Evolutionary conservation across 352 stramenopile species (phyloP), one percentile per base, ranked within the genome.

Genomic region (Phytopythium aichiense): DNA sequence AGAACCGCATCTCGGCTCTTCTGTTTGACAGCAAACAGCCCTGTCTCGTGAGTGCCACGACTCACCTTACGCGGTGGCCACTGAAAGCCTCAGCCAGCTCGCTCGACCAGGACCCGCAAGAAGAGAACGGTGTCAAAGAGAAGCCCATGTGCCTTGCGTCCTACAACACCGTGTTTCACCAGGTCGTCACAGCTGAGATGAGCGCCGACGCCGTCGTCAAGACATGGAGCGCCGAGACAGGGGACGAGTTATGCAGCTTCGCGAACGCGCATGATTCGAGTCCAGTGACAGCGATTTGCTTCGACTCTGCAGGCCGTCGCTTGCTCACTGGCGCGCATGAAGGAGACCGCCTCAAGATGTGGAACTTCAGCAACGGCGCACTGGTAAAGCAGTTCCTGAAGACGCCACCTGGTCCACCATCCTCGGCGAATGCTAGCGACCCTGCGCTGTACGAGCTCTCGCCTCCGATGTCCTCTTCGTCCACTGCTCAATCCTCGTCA

Each of bases 331-430:
- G 87, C 12, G 83, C 83, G 9, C 85, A 95, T 61, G 80, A 92
- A 53, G 88, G 88, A 2, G 65, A 81, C 9, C 55, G 77, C 18
- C 80, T 96, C 42, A 92, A 93, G 63, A 87, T 96, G 71, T 96
- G 88, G 88, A 96, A 96, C 60, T 96, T 96, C 66, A 90, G 82
- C 70, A 96, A 94, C 54, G 88, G 88, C 15, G 79, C 81, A 16
- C 71, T 92, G 20, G 83, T 96, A 4, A 95, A 94, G 59, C 83
- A 91, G 53, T 89, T 93, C 43, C 66, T 89, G 56, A 95, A 94
- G 57, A 74, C 66, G 13, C 53, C 67, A 2, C 57, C 63, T 5
- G 70, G 63, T 4, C 58, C 66, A 23, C 48, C 66, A 13, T 68
- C 66, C 1, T 50, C 71, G 6, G 60, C 64, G 11, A 73, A 54